Evolutionary conservation across 164 flowering plant genomes (phyloP), one percentile per base, ranked within the genome.

Genomic region (Platanus orientalis): DNA sequence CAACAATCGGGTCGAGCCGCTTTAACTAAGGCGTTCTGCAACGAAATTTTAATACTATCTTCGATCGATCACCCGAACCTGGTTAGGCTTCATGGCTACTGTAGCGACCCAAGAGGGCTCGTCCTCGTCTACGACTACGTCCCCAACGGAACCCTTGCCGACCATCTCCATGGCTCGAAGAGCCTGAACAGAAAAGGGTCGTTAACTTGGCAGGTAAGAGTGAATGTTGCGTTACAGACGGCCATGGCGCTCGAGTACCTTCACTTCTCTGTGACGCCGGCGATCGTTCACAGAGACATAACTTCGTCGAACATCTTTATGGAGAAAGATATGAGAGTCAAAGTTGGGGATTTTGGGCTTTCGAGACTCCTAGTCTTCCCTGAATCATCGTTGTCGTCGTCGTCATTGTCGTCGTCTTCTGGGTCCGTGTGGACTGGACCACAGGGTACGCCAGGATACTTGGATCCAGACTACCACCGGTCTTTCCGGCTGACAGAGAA

Each of bases 381-480:
- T 0, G 84, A 77, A 9, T 58, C 78, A 29, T 52, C 84, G 25
- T 36, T 74, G 17, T 54, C 73, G 17, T 60, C 67, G 4, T 32
- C 36, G 10, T 55, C 39, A n/a, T n/a, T n/a, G 21, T 34, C 60
- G 19, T 26, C 64, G 6, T 67, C 78, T 0, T 64, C 75, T 1
- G 79, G 76, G 54, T 85, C 34, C 34, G 86, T 90, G 4, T 90
- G 92, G 77, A 93, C 98, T 3, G 98, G 98, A 10, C 98, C 98
- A n/a, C 98, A 93, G 61, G 98, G 98, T 17, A 93, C 98, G 7
- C 98, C 98, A 25, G 98, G 98, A 0, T 93, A 93, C 45, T 62
- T 93, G 53, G 98, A 90, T 39, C 98, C 96, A 64, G 97, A 93
- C 58, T 90, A 93, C 57, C 85, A 90, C 71, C 72, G 80, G 69